A percentile compares a stretch with the other conserved stretches of the same genome.
phyloP scores from a whole-genome alignment of 805 yeast genomes.

The Zygosaccharomyces kombuchaensis region DNA sequence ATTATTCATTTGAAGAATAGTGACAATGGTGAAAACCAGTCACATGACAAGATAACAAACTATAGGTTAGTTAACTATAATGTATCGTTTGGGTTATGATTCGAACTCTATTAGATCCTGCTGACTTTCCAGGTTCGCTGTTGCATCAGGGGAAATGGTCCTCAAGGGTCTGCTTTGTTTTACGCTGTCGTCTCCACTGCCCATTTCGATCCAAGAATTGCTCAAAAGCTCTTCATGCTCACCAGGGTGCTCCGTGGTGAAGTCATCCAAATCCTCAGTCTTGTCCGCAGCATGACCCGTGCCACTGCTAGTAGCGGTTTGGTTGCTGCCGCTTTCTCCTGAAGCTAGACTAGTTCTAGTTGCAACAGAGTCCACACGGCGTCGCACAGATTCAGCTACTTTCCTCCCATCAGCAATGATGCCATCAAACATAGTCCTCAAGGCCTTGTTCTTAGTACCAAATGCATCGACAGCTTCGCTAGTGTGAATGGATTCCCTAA shows the following conservation, averaged over 20 bases:
- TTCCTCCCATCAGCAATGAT: constrained; percentile 87
- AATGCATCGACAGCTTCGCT: constrained; percentile 46
- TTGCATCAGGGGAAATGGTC: constrained; percentile 11
- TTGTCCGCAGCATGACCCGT: constrained; percentile 16
- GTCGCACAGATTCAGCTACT: constrained; percentile 84
- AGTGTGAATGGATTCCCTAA: constrained; percentile 65
- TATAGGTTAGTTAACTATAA: neutral
- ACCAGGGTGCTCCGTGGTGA: constrained; percentile 26
- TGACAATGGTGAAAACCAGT: neutral
- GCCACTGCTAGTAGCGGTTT: constrained; percentile 2
- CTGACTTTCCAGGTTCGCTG: constrained; percentile 8
- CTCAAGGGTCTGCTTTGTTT: constrained; percentile 19
- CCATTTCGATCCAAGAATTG: constrained; percentile 30
- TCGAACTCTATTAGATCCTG: constrained; percentile 33
- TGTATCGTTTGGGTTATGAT: constrained; percentile 14
- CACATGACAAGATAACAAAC: constrained; percentile 1
- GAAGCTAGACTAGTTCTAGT: constrained; percentile 27
- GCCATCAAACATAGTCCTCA: constrained; percentile 87
- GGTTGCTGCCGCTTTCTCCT: constrained; percentile 13
- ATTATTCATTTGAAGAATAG: neutral
- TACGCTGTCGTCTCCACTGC: constrained; percentile 13
- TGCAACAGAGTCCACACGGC: constrained; percentile 75
- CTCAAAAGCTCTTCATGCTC: constrained; percentile 30
- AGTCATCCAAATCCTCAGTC: constrained; percentile 32
- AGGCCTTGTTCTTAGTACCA: constrained; percentile 47